A percentile compares a stretch with the other conserved stretches of the same genome.
Conservation (phyloP, 495 filamentous ascomycete species). For the Neurospora sp. region DNA sequence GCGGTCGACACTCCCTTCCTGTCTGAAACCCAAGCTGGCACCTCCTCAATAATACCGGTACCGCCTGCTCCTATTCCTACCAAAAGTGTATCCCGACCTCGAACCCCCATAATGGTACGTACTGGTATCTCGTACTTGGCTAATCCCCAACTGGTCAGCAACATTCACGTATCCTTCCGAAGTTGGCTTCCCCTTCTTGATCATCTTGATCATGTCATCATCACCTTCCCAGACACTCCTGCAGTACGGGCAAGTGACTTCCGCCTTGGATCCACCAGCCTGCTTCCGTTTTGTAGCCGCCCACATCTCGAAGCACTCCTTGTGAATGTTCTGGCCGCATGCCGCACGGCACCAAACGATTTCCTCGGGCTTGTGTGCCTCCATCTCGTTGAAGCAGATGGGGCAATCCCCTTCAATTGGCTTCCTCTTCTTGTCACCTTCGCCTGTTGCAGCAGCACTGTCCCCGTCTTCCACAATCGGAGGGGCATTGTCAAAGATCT, state of each 20-base stretch:
- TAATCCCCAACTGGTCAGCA: conserved; percentile 51
- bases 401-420: conserved; percentile 63
- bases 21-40: not conserved
- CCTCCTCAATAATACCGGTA: not conserved
- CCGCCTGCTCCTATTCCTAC: not conserved
- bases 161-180: conserved; percentile 60
- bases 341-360: conserved; percentile 62
- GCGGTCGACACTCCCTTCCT: not conserved
- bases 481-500: conserved; percentile 49
- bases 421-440: conserved; percentile 30
- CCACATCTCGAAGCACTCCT: conserved; percentile 64
- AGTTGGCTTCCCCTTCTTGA: conserved; percentile 32
- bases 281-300: conserved; percentile 40
- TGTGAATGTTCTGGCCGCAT: conserved; percentile 75
- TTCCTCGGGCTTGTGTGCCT: conserved; percentile 34
- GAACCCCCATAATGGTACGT: not conserved
- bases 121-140: conserved; percentile 11
- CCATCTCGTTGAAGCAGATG: conserved; percentile 66
- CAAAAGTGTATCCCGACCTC: not conserved
- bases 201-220: conserved; percentile 34
- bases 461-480: conserved; percentile 6
- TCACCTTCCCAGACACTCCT: conserved; percentile 54
- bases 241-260: conserved; percentile 53
- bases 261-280: conserved; percentile 5
- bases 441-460: not conserved